Percentiles rank a stretch among this genome's conserved stretches.
phyloP scores from a whole-genome alignment of 163 green algal genomes.

The Smithsoniella earleae region DNA sequence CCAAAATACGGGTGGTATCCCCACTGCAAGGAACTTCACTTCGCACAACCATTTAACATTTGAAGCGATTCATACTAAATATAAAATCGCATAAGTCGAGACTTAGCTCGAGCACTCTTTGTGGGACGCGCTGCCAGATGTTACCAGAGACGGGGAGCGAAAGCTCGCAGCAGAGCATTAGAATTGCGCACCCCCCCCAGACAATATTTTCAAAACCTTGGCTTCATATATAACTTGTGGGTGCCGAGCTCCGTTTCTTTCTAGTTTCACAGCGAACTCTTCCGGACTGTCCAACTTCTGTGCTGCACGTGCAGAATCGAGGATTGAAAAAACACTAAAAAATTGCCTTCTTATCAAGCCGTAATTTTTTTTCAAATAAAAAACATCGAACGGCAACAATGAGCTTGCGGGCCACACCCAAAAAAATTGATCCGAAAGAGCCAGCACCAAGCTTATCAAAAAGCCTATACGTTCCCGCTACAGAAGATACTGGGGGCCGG shows the following conservation, averaged over 20 bases:
- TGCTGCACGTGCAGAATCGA: background rate
- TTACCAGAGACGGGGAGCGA: background rate
- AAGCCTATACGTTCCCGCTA: conserved; percentile 13
- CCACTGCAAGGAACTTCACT: too few species aligned
- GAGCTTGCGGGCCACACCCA: background rate
- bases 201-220: background rate
- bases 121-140: too few species aligned
- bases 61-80: background rate
- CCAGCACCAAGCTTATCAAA: conserved; percentile 22
- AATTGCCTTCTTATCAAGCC: background rate
- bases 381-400: background rate
- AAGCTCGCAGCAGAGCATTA: background rate
- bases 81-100: background rate
- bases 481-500: too few species aligned
- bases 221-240: conserved; percentile 28
- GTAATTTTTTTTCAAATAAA: background rate
- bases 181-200: background rate
- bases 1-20: conserved; percentile 96
- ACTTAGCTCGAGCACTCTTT: background rate
- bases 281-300: background rate
- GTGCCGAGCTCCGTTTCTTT: background rate
- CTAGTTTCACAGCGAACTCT: conserved; percentile 20
- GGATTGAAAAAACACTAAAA: background rate
- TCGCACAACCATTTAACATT: too few species aligned
- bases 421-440: conserved; percentile 17